Evolutionary conservation across 805 yeast species (phyloP), one percentile per base, ranked within the genome.

Genomic region (Ogataea pini): DNA sequence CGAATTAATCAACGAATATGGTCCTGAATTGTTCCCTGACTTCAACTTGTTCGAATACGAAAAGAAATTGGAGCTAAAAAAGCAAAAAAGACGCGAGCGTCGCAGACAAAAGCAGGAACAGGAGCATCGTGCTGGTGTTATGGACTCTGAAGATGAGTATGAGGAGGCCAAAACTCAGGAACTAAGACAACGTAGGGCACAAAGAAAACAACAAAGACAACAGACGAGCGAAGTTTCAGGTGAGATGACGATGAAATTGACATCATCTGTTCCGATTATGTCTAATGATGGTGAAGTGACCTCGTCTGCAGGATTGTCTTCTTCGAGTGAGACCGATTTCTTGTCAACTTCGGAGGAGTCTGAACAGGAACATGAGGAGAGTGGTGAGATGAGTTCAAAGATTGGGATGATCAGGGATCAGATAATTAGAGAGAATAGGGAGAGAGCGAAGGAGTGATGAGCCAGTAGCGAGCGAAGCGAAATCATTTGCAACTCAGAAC

Each of bases 21-120:
- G 97, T 0, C 94, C 96, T 4, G 79, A 83, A 60, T 67, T 94
- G 46, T 91, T 83, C 75, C 92, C 96, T 4, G 97, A 91, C 68
- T 87, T 91, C 62, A 85, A 85, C 55, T 65, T 79, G 49, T 65
- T 76, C 44, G 77, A 77, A 47, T 64, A 75, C 52, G 75, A 73
- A 50, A 71, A 75, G 50, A 63, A 65, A 40, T 57, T 68, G 51
- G 69, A 68, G 43, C 52, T 60, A 8, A 67, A 67, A 44, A 62
- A 63, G 27, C 61, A 64, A 24, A 51, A 56, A 47, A 60, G 54
- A 44, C 39, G 45, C 44, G 63, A 61, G 46, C 60, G 64, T 47
- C 57, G 49, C 51, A 61, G 53, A 55, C 57, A 56, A 42, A 53
- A 55, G 40, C 45, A 44, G 36, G 54, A 50, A 33, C 57, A 50